These are phyloP conservation scores for Magnusiomyces tetraspermus DNA, from an alignment of 1,139 yeast genomes.

Conservation along the genomic window DNA sequence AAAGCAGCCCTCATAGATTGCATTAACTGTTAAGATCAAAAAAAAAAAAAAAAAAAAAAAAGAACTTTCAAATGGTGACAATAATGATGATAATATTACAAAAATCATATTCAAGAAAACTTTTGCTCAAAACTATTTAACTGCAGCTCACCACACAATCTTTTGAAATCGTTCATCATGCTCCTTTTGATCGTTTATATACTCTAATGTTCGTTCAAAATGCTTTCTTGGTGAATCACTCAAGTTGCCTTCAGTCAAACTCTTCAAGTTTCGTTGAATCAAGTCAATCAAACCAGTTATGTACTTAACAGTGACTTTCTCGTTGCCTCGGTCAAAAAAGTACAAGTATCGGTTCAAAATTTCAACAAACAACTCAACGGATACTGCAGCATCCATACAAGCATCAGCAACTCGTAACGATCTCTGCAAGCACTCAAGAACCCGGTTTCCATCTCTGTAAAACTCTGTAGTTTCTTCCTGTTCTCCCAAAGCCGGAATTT, in stretches of 20 bases:
- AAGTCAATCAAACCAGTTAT: conserved; percentile 81
- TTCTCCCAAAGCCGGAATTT: conserved; percentile 42
- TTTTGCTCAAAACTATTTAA: no score
- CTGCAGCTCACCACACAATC: conserved; percentile 35
- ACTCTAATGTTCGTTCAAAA: conserved; percentile 59
- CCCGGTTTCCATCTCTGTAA: conserved; percentile 51
- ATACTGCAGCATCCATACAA: conserved; percentile 74
- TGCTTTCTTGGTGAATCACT: conserved; percentile 39
- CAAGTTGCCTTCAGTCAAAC: conserved; percentile 15
- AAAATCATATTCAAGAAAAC: no score
- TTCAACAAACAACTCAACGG: conserved; percentile 78
- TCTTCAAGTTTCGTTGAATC: conserved; percentile 58
- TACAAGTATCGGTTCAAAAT: conserved; percentile 77
- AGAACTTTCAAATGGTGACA: no score
- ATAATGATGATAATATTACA: no score
- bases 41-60: no score
- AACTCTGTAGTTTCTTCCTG: conserved; percentile 37
- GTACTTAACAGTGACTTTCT: conserved; percentile 59
- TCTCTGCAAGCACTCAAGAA: conserved; percentile 60
- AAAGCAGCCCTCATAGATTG: no score
- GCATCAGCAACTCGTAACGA: conserved; percentile 87
- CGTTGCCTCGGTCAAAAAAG: conserved; percentile 76
- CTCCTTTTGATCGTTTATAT: conserved; percentile 56
- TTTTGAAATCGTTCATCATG: conserved; percentile 56
- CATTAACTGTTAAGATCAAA: no score